These are phyloP conservation scores for Pistacia integerrima DNA, from an alignment of 345 rosid genomes.

Conservation along the genomic window DNA sequence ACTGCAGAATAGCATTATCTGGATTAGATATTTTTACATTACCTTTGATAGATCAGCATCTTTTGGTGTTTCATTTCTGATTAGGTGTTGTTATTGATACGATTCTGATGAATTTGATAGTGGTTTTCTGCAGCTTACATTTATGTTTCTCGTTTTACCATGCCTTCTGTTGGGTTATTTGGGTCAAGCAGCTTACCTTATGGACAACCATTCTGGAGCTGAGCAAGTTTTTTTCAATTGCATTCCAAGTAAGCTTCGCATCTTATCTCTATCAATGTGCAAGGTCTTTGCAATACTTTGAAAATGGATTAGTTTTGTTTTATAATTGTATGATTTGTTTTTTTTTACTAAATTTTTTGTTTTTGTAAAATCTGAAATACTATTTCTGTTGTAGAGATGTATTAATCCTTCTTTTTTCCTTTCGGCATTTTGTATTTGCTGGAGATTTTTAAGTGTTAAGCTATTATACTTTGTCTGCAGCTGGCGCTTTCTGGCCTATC, in stretches of 20 bases:
- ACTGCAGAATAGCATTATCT: conserved; percentile 23
- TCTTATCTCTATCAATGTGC: conserved; percentile 17
- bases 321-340: not conserved
- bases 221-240: conserved; percentile 84
- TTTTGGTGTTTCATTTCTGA: conserved; percentile 10
- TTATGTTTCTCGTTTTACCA: conserved; percentile 90
- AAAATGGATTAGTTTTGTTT: not conserved
- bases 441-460: conserved; percentile 16
- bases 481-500: conserved; percentile 84
- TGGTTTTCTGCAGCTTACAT: conserved; percentile 86
- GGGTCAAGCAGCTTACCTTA: conserved; percentile 99
- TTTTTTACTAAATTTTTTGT: no score
- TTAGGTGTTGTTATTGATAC: conserved; percentile 14
- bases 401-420: conserved; percentile 5
- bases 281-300: not conserved
- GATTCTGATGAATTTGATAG: conserved; percentile 40
- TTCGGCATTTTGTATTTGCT: conserved; percentile 10
- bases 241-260: conserved; percentile 73
- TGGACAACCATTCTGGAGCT: conserved; percentile 57
- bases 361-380: not conserved
- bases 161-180: conserved; percentile 96
- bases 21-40: conserved; percentile 12
- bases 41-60: not conserved
- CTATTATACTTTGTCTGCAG: conserved; percentile 44
- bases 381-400: not conserved